A percentile compares a stretch with the other conserved stretches of the same genome.
These are phyloP conservation scores for Aspergillus ustus DNA, from an alignment of 2,329 filamentous ascomycete species.

Conservation along the genomic window DNA sequence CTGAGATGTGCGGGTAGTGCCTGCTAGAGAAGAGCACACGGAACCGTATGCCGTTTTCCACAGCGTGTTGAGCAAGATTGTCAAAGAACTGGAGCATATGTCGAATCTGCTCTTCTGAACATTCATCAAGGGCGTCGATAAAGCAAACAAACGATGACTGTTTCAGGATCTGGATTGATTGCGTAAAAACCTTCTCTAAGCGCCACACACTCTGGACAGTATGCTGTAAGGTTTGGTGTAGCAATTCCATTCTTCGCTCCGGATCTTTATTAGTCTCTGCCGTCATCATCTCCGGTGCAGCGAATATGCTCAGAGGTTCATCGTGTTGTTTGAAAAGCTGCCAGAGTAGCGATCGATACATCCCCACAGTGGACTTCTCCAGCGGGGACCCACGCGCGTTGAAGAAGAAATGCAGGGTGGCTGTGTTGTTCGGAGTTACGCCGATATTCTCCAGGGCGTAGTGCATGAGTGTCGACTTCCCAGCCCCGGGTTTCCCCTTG, in stretches of 20 bases:
- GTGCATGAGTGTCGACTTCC: constrained; percentile 44
- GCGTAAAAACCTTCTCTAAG: no score
- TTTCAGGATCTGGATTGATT: no score
- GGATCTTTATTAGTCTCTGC: no score
- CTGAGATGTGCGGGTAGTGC: constrained; percentile 49
- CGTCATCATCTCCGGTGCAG: no score
- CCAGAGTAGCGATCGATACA: constrained; percentile 36
- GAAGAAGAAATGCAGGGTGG: constrained; percentile 39
- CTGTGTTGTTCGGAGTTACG: constrained; percentile 16
- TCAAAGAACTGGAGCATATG: constrained; percentile 47
- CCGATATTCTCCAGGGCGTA: constrained; percentile 22
- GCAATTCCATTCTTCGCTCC: no score
- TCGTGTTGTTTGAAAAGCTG: constrained; percentile 14
- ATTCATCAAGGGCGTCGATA: constrained; percentile 55
- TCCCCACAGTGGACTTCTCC: constrained; percentile 30
- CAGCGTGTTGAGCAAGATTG: constrained; percentile 29
- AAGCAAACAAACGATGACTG: constrained; percentile 24
- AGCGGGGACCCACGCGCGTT: constrained; percentile 30
- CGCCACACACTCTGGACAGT: no score
- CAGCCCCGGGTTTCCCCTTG: constrained; percentile 44
- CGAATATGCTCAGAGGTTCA: no score
- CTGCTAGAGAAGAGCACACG: constrained; percentile 48
- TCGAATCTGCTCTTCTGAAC: constrained; percentile 42
- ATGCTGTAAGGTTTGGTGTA: no score
- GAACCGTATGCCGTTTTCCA: constrained; percentile 22